Evolutionary conservation across 352 stramenopile species (phyloP).

Genomic region (Phytophthora aleatoria): DNA sequence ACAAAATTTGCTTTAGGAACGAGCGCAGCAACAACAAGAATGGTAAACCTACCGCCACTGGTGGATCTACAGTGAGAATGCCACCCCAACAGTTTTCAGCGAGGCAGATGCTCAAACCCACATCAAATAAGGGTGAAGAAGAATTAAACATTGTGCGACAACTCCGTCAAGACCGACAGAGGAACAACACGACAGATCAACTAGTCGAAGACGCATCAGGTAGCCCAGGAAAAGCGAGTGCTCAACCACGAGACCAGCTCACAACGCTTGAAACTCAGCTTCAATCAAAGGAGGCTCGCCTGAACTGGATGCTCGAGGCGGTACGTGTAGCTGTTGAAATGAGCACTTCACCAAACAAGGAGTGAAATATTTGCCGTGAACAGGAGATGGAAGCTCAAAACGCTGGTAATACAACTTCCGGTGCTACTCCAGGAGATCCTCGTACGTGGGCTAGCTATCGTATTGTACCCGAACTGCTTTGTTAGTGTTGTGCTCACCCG

Average conservation of each 20-base stretch:
- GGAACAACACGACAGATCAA: conserved; percentile 2
- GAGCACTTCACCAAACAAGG: not conserved
- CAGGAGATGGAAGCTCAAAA: conserved; percentile 83
- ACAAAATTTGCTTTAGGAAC: conserved; percentile 13
- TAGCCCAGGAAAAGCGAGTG: conserved; percentile 1
- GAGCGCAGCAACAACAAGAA: conserved; percentile 16
- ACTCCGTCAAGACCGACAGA: conserved; percentile 10
- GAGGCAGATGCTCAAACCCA: conserved; percentile 30
- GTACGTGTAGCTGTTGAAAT: conserved; percentile 27
- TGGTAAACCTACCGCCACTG: not conserved
- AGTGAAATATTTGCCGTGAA: not conserved
- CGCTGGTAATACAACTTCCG: conserved; percentile 10
- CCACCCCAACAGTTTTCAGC: conserved; percentile 33
- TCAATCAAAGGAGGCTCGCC: conserved; percentile 59
- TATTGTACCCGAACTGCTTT: not conserved
- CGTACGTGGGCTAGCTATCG: conserved; percentile 12
- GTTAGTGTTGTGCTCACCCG: not conserved
- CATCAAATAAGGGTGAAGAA: conserved; percentile 7
- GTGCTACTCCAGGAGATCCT: not conserved
- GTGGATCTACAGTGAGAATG: conserved; percentile 12
- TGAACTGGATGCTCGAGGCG: conserved; percentile 78
- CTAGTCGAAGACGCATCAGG: not conserved
- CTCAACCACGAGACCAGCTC: conserved; percentile 39
- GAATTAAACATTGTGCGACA: conserved; percentile 1
- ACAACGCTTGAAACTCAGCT: conserved; percentile 50